Conservation (phyloP, 2,329 filamentous ascomycete genomes). For the Alternaria sp. region DNA sequence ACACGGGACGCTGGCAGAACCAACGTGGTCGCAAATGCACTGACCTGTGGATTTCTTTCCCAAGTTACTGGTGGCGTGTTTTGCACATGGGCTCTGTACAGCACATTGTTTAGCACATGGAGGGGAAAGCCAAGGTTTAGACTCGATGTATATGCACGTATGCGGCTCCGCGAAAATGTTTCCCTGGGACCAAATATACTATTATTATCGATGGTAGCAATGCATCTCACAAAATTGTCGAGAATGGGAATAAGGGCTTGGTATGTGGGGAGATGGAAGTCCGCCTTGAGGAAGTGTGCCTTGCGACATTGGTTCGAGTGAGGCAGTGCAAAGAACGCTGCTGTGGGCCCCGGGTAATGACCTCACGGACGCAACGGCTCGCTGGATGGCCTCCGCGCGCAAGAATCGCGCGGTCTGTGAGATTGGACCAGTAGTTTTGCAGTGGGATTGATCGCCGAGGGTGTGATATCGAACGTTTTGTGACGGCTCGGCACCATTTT, state of each 20-base stretch:
- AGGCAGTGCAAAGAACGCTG: conserved; percentile 31
- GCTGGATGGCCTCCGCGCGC: conserved; percentile 16
- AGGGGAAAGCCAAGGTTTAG: conserved; percentile 2
- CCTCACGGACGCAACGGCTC: conserved; percentile 17
- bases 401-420: conserved; percentile 3
- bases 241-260: conserved; percentile 17
- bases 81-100: background rate
- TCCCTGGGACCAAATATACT: conserved; percentile 19
- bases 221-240: conserved; percentile 15
- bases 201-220: conserved; percentile 16
- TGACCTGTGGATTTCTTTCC: background rate
- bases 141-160: conserved; percentile 5
- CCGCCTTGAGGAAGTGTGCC: conserved; percentile 38
- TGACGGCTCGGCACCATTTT: conserved; percentile 21
- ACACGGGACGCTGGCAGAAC: background rate
- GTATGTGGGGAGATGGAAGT: conserved; percentile 21
- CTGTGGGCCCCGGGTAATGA: conserved; percentile 17
- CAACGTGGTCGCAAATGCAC: background rate
- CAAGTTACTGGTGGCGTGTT: background rate
- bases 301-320: conserved; percentile 28
- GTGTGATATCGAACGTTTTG: conserved; percentile 20
- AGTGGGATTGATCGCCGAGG: conserved; percentile 11
- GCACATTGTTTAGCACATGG: conserved; percentile 4
- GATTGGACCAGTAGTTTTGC: conserved; percentile 9
- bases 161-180: conserved; percentile 1